A percentile compares a stretch with the other conserved stretches of the same genome.
phyloP scores from a whole-genome alignment of 192 early-diverging fungal species.

The Neocallimastix lanati region DNA sequence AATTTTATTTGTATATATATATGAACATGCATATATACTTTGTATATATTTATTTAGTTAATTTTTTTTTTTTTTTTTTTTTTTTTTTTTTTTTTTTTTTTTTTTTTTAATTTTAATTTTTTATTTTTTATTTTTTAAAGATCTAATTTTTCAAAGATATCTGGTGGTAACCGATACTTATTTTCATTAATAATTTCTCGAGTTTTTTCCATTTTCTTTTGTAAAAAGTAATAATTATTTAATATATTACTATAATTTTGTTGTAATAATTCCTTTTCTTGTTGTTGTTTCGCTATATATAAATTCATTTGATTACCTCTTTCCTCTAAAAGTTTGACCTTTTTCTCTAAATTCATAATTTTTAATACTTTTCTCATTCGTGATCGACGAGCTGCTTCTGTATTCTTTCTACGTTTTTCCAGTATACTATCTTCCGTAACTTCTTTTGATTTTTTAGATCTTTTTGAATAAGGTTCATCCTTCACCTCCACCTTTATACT shows the following conservation, averaged over 20 bases:
- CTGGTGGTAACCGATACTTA: background rate
- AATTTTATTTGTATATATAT: too few species aligned
- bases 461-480: background rate
- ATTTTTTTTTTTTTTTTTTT: too few species aligned
- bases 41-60: too few species aligned
- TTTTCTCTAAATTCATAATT: constrained; percentile 63
- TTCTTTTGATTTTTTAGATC: background rate
- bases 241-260: background rate
- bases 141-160: background rate
- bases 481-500: background rate
- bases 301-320: constrained; percentile 39
- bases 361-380: constrained; percentile 66
- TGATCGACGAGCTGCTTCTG: constrained; percentile 84
- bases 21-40: too few species aligned
- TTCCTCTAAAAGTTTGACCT: constrained; percentile 60
- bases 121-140: background rate
- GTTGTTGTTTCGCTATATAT: background rate
- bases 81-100: too few species aligned
- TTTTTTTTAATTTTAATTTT: too few species aligned
- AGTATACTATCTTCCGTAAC: background rate
- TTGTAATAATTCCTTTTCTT: background rate
- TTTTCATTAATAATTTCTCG: background rate
- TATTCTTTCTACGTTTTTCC: constrained; percentile 61
- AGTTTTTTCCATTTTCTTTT: background rate
- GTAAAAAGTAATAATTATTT: background rate